Conservation (phyloP, 371 early-diverging fungal species). For the Mucor racemosus region DNA sequence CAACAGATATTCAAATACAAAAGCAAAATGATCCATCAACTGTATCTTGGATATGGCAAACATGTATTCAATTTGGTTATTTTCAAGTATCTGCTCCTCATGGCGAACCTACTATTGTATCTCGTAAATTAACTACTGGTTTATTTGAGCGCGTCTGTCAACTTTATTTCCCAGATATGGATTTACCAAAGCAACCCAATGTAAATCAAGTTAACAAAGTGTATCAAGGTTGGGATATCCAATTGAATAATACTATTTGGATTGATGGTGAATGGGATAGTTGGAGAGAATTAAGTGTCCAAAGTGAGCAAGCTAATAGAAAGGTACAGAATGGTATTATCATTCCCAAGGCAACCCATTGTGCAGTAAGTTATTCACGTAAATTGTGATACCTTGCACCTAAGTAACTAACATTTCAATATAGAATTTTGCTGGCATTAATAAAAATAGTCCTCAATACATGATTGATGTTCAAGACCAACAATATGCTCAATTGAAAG, state of each 20-base stretch:
- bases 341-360: slow-evolving; percentile 23
- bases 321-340: slow-evolving; percentile 14
- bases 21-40: slow-evolving; percentile 19
- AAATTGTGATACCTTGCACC: not conserved
- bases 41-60: slow-evolving; percentile 65
- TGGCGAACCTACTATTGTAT: slow-evolving; percentile 38
- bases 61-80: slow-evolving; percentile 71
- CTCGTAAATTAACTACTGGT: slow-evolving; percentile 38
- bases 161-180: slow-evolving; percentile 36
- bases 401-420: not conserved
- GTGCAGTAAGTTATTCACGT: slow-evolving; percentile 15
- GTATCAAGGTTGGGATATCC: slow-evolving; percentile 54
- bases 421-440: slow-evolving; percentile 6
- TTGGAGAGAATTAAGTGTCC: slow-evolving; percentile 58
- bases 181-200: slow-evolving; percentile 32
- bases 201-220: slow-evolving; percentile 35
- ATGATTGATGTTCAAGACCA: slow-evolving; percentile 14
- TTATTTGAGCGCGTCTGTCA: slow-evolving; percentile 44
- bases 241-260: slow-evolving; percentile 51
- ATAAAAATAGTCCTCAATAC: not conserved
- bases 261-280: slow-evolving; percentile 67
- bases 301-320: slow-evolving; percentile 9
- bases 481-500: slow-evolving; percentile 4
- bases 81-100: slow-evolving; percentile 55
- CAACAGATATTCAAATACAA: slow-evolving; percentile 16